Conservation (phyloP, 768 basidiomycete genomes). For the Tylopilus sp. region DNA sequence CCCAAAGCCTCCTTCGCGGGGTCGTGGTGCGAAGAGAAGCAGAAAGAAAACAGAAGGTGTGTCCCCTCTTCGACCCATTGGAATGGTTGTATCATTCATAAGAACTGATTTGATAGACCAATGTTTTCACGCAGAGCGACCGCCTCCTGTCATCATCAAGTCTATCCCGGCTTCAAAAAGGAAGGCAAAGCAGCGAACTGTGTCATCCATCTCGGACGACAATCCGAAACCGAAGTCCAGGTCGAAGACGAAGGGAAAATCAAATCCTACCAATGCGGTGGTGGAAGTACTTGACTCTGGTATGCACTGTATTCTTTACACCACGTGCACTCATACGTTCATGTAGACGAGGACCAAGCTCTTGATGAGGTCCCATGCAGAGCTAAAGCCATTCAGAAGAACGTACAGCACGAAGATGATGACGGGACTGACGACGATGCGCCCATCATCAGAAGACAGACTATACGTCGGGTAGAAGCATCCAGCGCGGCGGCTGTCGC, state of each 20-base stretch:
- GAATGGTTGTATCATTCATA: neutral
- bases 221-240: constrained; percentile 6
- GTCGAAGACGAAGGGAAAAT: constrained; percentile 6
- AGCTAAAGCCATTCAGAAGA: constrained; percentile 1
- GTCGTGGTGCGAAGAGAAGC: constrained; percentile 11
- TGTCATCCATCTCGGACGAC: neutral
- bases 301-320: neutral
- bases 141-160: neutral
- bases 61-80: neutral
- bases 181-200: constrained; percentile 4
- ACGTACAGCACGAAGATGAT: neutral
- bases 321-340: neutral
- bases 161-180: constrained; percentile 6
- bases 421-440: constrained; percentile 3
- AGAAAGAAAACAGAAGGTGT: constrained; percentile 12
- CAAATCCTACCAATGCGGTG: constrained; percentile 1
- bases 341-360: constrained; percentile 27
- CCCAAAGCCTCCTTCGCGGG: constrained; percentile 14
- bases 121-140: constrained; percentile 4
- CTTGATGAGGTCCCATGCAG: constrained; percentile 24
- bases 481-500: neutral
- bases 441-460: neutral
- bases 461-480: neutral
- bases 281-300: constrained; percentile 15
- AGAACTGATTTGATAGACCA: neutral